Conservation (phyloP, 2,329 filamentous ascomycete species). For the Fusarium heterosporum region DNA sequence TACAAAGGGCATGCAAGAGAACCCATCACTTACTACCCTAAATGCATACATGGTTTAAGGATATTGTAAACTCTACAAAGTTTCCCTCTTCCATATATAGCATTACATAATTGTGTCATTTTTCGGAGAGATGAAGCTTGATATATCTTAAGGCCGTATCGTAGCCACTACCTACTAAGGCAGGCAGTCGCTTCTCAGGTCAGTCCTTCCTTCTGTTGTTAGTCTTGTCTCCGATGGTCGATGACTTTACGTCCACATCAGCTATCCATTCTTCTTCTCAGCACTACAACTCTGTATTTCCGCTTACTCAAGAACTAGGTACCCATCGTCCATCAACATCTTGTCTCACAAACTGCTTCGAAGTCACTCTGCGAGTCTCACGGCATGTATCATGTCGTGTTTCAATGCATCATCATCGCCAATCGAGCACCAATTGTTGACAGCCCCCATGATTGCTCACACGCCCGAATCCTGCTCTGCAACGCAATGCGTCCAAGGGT, state of each 20-base stretch:
- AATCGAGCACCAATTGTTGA: slow-evolving; percentile 8
- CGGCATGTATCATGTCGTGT: slow-evolving; percentile 26
- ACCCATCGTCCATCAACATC: neutral
- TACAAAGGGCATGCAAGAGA: too few species aligned
- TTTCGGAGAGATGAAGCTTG: too few species aligned
- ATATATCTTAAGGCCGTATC: too few species aligned
- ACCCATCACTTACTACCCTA: too few species aligned
- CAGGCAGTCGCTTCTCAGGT: too few species aligned
- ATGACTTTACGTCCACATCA: too few species aligned
- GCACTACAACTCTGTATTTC: neutral
- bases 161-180: too few species aligned
- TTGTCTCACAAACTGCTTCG: neutral
- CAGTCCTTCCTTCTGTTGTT: neutral
- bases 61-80: too few species aligned
- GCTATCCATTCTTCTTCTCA: neutral
- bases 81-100: too few species aligned
- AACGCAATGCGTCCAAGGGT: neutral
- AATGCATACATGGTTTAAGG: too few species aligned
- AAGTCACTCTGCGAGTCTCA: slow-evolving; percentile 21
- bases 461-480: neutral
- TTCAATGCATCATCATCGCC: slow-evolving; percentile 21
- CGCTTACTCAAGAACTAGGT: neutral
- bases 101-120: too few species aligned
- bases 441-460: slow-evolving; percentile 3
- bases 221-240: neutral